phyloP scores from a whole-genome alignment of 176 grass and related monocot genomes.

The Pontederia crassipes region DNA sequence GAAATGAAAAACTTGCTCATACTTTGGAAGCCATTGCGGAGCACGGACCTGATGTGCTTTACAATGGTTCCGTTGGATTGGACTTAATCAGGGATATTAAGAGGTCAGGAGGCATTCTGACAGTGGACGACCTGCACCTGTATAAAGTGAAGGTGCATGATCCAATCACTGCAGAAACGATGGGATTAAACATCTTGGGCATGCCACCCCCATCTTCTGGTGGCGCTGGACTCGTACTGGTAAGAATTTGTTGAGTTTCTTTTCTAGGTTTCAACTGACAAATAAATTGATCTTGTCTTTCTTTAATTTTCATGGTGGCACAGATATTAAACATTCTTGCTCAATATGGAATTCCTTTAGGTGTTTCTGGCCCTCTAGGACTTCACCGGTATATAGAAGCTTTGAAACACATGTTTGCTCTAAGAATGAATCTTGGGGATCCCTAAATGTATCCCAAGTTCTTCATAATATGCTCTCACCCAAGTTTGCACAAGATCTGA shows the following conservation, averaged over 20 bases:
- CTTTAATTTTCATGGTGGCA: not conserved
- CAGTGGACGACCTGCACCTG: conserved; percentile 44
- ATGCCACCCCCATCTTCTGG: conserved; percentile 88
- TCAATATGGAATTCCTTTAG: conserved; percentile 65
- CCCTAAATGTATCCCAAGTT: conserved; percentile 47
- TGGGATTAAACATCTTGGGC: conserved; percentile 51
- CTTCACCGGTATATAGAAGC: conserved; percentile 75
- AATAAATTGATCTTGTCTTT: not conserved
- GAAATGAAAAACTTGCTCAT: conserved; percentile 37
- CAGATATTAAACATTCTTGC: conserved; percentile 87
- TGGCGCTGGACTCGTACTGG: conserved; percentile 73
- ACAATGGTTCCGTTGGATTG: conserved; percentile 36
- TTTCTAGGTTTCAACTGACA: not conserved
- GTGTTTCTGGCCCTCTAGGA: conserved; percentile 59
- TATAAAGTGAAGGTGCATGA: conserved; percentile 55
- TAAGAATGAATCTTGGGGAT: conserved; percentile 75
- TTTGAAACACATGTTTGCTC: conserved; percentile 59
- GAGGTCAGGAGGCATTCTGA: conserved; percentile 55
- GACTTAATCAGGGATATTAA: conserved; percentile 43
- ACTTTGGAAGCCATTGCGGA: conserved; percentile 40
- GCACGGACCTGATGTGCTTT: conserved; percentile 48
- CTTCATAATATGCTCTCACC: conserved; percentile 71
- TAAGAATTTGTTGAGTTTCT: conserved; percentile 24
- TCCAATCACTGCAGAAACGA: conserved; percentile 34
- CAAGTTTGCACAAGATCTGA: conserved; percentile 73